Conservation (phyloP, 1,139 yeast species). For the Kazachstania sp. region DNA sequence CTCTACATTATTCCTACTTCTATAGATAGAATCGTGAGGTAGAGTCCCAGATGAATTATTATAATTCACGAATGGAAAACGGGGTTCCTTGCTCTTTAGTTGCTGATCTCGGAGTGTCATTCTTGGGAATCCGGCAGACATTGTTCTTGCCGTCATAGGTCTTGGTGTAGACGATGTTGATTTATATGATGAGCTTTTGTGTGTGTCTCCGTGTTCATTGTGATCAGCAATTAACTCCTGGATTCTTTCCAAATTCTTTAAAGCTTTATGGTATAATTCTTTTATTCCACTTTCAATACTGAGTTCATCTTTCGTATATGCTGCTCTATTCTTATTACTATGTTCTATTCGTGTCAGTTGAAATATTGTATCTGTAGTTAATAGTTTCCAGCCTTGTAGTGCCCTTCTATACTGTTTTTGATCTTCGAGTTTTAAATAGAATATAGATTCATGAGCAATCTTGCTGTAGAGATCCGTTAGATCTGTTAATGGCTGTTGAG, state of each 20-base stretch:
- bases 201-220: neutral
- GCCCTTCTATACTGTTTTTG: constrained; percentile 46
- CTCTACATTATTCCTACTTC: neutral
- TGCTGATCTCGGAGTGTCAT: constrained; percentile 7
- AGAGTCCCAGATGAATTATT: neutral
- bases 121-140: constrained; percentile 6
- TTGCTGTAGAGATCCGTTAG: constrained; percentile 55
- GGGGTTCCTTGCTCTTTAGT: neutral
- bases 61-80: neutral
- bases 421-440: constrained; percentile 52
- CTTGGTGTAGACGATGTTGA: neutral
- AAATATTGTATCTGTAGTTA: constrained; percentile 52
- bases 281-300: constrained; percentile 33
- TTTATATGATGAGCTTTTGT: neutral
- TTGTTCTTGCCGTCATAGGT: constrained; percentile 4
- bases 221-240: constrained; percentile 7
- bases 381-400: constrained; percentile 60
- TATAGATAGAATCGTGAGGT: neutral
- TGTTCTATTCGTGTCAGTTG: constrained; percentile 50
- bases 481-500: constrained; percentile 50
- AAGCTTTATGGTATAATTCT: constrained; percentile 30
- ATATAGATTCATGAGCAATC: constrained; percentile 49
- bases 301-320: constrained; percentile 38
- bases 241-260: constrained; percentile 34
- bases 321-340: constrained; percentile 31